Base-by-base conservation (phyloP, 2,329 filamentous ascomycete genomes). In the Fusarium virguliforme region DNA sequence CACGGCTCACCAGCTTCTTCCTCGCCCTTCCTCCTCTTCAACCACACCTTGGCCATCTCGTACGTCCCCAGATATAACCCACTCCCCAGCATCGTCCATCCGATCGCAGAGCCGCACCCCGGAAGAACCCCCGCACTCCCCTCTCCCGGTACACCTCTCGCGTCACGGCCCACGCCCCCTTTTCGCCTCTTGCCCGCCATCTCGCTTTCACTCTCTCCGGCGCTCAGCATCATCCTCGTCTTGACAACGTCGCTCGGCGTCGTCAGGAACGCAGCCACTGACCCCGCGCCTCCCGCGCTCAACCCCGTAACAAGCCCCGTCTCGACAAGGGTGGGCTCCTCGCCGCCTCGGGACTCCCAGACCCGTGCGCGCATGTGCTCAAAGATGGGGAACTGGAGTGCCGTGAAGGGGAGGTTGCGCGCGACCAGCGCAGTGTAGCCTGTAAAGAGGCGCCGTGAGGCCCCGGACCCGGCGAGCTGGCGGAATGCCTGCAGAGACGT, bases 191-290 rank as follows among this genome's bases (percentile, higher is more conserved):
- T 53, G 12, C 77, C 64, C 73, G 58, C 72, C 66, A 59, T 74
- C 66, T 62, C 38, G 1, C 67, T 68, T 26, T 71, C 53, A 6
- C 8, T 51, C 26, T 51, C 65, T 26, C 83, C 85, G 1, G 90
- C 90, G 32, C 87, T 85, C 28, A 97, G 84, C 94, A 97, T 97
- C 81, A 97, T 92, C 55, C 93, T 84, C 70, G 94, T 97, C 84
- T 97, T 97, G 26, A 97, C 88, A 9, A 97, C 94, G 80, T 97
- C 95, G 61, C 94, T 89, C 0, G 95, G 95, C 56, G 94, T 97
- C 2, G 94, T 97, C n/a, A 96, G 79, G 9, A 93, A 87, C 1
- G 94, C 92, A 0, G 94, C 91, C 8, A 95, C 79, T 6, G 89
- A 89, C 0, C 94, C 94, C 0, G 94, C 93, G 15, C 87, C 79